These are phyloP conservation scores for Lactarius sp. DNA, from an alignment of 768 basidiomycete species.

Conservation along the genomic window DNA sequence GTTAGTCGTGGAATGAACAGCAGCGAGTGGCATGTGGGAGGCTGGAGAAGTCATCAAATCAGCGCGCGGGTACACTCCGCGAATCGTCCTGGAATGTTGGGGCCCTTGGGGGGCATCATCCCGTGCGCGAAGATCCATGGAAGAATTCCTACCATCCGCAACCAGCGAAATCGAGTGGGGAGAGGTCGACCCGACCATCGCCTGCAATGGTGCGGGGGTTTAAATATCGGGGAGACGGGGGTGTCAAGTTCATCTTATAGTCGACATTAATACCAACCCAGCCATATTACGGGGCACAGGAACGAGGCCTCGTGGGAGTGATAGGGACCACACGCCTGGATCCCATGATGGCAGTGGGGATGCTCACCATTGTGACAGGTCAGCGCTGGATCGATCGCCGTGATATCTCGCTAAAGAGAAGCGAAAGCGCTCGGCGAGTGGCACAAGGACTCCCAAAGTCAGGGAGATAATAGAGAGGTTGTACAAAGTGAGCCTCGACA, in stretches of 20 bases:
- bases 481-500: too few relatives aligned
- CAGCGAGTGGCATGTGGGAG: not conserved
- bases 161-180: not conserved
- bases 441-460: too few relatives aligned
- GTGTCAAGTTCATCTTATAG: not conserved
- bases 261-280: not conserved
- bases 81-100: not conserved
- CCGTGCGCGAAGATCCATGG: not conserved
- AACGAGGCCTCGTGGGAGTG: not conserved
- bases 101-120: not conserved
- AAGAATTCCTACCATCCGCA: not conserved
- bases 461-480: too few relatives aligned
- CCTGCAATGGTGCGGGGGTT: constrained; percentile 18
- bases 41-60: not conserved
- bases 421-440: not conserved
- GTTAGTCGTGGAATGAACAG: not conserved
- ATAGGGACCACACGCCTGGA: not conserved
- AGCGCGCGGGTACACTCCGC: not conserved
- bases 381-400: not conserved
- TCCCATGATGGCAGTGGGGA: not conserved
- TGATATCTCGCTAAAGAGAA: not conserved
- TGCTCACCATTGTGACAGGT: not conserved
- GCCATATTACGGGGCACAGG: not conserved
- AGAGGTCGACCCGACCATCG: constrained; percentile 5
- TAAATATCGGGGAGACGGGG: not conserved